Percentiles rank a stretch among this genome's conserved stretches.
Evolutionary conservation across 2,329 filamentous ascomycete species (phyloP).

Genomic region (Talaromyces marneffei): DNA sequence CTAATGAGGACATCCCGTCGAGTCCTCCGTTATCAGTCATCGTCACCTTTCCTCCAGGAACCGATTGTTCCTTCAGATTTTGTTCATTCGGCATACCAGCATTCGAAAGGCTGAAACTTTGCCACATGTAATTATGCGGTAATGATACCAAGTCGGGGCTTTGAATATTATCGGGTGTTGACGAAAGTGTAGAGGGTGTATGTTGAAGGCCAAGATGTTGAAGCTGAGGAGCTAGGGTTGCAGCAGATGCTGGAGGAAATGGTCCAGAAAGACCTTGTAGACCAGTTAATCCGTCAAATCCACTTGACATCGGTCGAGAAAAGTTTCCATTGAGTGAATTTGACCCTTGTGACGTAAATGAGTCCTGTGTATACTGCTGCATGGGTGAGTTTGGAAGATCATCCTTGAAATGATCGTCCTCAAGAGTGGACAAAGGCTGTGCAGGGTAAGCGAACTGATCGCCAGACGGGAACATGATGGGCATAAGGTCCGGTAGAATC

Average conservation of each 20-base stretch:
- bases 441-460: slow-evolving; percentile 48
- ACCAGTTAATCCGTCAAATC: slow-evolving; percentile 25
- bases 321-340: slow-evolving; percentile 12
- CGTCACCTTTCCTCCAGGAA: slow-evolving; percentile 18
- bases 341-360: slow-evolving; percentile 15
- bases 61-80: slow-evolving; percentile 21
- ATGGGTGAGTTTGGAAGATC: slow-evolving; percentile 19
- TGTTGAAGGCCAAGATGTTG: slow-evolving; percentile 18
- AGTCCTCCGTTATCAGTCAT: slow-evolving; percentile 22
- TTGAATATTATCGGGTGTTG: slow-evolving; percentile 31
- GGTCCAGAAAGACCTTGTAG: slow-evolving; percentile 23
- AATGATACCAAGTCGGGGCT: slow-evolving; percentile 40
- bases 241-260: background rate
- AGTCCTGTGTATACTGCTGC: slow-evolving; percentile 25
- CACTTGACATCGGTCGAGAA: background rate
- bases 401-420: slow-evolving; percentile 38
- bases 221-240: slow-evolving; percentile 25
- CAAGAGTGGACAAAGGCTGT: slow-evolving; percentile 44
- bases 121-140: slow-evolving; percentile 39
- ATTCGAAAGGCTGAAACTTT: slow-evolving; percentile 31
- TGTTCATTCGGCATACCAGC: slow-evolving; percentile 17
- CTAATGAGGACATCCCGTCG: slow-evolving; percentile 22
- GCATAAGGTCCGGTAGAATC: slow-evolving; percentile 44
- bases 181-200: slow-evolving; percentile 29
- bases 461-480: slow-evolving; percentile 47